Base-by-base conservation (phyloP, 73 alveolate genomes). In the Symbiodinium pilosum region DNA sequence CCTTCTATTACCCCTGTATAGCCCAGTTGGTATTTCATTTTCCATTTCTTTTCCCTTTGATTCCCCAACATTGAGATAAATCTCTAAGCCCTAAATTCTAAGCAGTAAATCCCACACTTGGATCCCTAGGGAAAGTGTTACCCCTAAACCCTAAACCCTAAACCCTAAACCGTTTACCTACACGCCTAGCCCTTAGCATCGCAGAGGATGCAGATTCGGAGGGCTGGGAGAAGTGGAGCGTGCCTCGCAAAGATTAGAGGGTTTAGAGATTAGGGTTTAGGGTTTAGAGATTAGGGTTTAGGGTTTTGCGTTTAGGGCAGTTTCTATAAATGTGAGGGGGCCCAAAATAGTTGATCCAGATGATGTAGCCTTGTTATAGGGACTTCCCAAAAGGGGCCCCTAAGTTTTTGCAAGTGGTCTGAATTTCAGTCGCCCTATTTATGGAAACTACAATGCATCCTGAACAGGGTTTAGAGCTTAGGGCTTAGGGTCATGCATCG, bases 151-250 rank as follows among this genome's bases (percentile, higher is more conserved):
- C 26, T 56, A 56, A 56, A 56, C 73, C n/a, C 73, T 5, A 56
- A 56, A 16, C 14, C n/a, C 73, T 32, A 16, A 56, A 56, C 64
- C 64, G 24, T 16, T 16, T 11, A 47, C 64, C 64, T 47, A 16
- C 7, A 47, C 64, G 64, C 64, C 64, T 47, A 56, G 32, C 26
- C 73, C 73, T 20, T 16, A 56, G n/a, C 73, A 26, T 56, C 26
- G 1, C 38, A 18, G 14, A 64, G 77, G 77, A 64, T 14, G 77
- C 36, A 7, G 77, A 64, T 36, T 64, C 77, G 14, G 77, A 64
- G 32, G 77, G 77, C 77, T 64, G 77, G 77, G 77, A 64, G 77
- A 64, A 64, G 77, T 64, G 77, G 77, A 32, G 77, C 32, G 77
- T 64, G 77, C 38, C 77, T 26, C 77, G 77, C 30, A 6, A 47